Conservation (phyloP, 139 green algal genomes). For the Coccomyxa sp. region DNA sequence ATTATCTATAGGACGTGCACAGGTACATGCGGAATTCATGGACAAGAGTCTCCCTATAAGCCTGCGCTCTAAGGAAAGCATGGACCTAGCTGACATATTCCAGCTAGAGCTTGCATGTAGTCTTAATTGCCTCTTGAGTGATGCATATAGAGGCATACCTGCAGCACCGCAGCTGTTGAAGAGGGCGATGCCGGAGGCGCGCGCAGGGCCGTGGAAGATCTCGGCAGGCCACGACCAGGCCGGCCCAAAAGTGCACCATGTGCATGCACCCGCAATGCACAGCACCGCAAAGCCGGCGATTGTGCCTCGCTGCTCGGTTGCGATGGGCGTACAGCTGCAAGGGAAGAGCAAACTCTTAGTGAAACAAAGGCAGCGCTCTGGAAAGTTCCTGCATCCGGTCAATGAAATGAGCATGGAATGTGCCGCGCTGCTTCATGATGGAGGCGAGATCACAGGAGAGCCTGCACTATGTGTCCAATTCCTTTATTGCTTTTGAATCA, state of each 20-base stretch:
- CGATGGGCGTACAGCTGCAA: not conserved
- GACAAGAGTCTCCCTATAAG: no score
- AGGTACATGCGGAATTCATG: no score
- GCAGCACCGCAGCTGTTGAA: not conserved
- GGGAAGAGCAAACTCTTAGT: not conserved
- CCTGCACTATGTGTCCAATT: no score
- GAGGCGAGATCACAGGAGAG: no score
- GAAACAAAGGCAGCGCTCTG: not conserved
- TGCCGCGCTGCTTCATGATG: not conserved
- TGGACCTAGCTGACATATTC: no score
- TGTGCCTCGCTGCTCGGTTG: not conserved
- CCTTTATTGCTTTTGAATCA: no score
- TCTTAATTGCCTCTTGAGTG: no score
- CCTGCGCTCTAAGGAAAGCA: no score
- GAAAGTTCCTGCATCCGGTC: not conserved
- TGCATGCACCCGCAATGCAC: not conserved
- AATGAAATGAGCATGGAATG: not conserved
- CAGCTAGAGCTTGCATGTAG: no score
- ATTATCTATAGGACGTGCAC: no score
- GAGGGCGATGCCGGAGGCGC: not conserved
- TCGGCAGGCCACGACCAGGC: not conserved
- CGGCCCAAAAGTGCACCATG: not conserved
- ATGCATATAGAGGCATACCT: not conserved
- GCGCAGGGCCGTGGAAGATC: not conserved
- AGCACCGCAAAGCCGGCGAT: not conserved